A percentile compares a stretch with the other conserved stretches of the same genome.
Evolutionary conservation across 2,329 filamentous ascomycete genomes (phyloP).

Genomic region (Lachnellula occidentalis): DNA sequence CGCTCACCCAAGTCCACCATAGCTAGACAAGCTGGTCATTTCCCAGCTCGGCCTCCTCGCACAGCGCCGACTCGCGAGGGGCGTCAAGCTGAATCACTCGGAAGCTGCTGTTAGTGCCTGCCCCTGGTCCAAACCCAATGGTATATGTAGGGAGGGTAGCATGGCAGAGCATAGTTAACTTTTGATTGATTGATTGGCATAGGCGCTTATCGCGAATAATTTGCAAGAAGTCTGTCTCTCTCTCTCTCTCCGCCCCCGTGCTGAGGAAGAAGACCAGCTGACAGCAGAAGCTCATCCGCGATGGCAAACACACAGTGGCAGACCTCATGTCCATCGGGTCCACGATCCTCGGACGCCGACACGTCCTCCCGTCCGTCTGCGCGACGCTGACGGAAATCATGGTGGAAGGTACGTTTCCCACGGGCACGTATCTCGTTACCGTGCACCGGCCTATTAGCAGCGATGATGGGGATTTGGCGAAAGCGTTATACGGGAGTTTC

Average conservation of each 20-base stretch:
- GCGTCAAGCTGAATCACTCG: conserved; percentile 82
- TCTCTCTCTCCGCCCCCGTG: conserved; percentile 29
- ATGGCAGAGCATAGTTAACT: conserved; percentile 14
- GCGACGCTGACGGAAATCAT: conserved; percentile 77
- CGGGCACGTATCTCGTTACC: conserved; percentile 88
- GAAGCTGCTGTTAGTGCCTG: conserved; percentile 65
- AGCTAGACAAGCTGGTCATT: conserved; percentile 96
- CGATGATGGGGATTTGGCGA: conserved; percentile 80
- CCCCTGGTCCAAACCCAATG: neutral
- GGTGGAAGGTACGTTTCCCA: conserved; percentile 89
- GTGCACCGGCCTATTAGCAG: conserved; percentile 84
- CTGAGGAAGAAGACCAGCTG: conserved; percentile 4
- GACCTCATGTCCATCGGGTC: conserved; percentile 90
- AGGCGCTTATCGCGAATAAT: conserved; percentile 80
- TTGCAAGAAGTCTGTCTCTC: conserved; percentile 65
- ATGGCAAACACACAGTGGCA: conserved; percentile 87
- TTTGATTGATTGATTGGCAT: too few relatives aligned
- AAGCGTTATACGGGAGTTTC: conserved; percentile 87
- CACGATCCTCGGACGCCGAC: conserved; percentile 87
- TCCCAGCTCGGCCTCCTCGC: conserved; percentile 83
- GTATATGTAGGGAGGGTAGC: too few relatives aligned
- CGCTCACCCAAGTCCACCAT: conserved; percentile 7
- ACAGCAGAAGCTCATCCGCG: conserved; percentile 68
- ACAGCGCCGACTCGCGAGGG: conserved; percentile 80
- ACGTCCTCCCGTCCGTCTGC: conserved; percentile 80